Evolutionary conservation across 257 asterid species (phyloP).

Genomic region (Scutellaria baicalensis): DNA sequence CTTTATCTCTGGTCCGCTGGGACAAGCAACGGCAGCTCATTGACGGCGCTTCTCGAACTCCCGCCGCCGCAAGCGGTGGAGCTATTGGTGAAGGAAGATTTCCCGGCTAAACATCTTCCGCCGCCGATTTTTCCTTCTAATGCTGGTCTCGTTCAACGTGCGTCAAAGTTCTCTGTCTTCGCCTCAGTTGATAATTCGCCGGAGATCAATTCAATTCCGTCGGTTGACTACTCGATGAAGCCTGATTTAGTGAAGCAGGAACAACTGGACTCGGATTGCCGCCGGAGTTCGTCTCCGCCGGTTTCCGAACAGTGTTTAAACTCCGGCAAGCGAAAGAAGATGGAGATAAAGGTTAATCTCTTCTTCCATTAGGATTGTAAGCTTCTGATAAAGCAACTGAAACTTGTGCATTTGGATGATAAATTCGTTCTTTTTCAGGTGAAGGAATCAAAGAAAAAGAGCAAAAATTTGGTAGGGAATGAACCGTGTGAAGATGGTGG

Average conservation of each 20-base stretch:
- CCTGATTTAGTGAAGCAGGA: slow-evolving; percentile 48
- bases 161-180: slow-evolving; percentile 49
- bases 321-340: slow-evolving; percentile 58
- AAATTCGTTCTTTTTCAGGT: slow-evolving; percentile 19
- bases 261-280: slow-evolving; percentile 42
- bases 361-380: neutral
- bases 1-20: slow-evolving; percentile 29
- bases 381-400: neutral
- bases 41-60: slow-evolving; percentile 81
- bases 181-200: slow-evolving; percentile 35
- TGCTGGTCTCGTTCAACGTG: slow-evolving; percentile 41
- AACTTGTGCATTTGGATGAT: neutral
- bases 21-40: slow-evolving; percentile 42
- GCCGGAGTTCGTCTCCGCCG: slow-evolving; percentile 43
- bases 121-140: slow-evolving; percentile 50
- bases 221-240: slow-evolving; percentile 25
- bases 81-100: slow-evolving; percentile 45
- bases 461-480: slow-evolving; percentile 32
- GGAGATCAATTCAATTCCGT: slow-evolving; percentile 17
- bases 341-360: slow-evolving; percentile 52
- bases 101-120: slow-evolving; percentile 20
- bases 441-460: slow-evolving; percentile 49
- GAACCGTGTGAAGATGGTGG: slow-evolving; percentile 42
- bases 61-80: slow-evolving; percentile 79
- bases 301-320: slow-evolving; percentile 41